Percentiles rank a stretch among this genome's conserved stretches.
phyloP scores from a whole-genome alignment of 106 monocot genomes.

The Gastrodia elata region DNA sequence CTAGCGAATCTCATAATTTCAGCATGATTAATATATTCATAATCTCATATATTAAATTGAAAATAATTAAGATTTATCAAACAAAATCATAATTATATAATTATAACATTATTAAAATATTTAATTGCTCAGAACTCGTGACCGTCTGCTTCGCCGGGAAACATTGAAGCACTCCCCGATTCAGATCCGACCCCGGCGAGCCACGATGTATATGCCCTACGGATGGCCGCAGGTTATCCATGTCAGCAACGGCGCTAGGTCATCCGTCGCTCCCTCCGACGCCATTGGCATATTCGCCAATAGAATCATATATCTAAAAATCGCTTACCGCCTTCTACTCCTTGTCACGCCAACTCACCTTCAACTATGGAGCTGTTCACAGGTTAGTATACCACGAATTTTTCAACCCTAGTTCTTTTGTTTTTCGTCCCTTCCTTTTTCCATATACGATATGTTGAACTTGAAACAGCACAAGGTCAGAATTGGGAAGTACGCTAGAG shows the following conservation, averaged over 20 bases:
- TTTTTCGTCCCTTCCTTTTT: neutral
- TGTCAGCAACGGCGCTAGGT: conserved; percentile 28
- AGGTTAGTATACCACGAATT: conserved; percentile 26
- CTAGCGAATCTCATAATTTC: no score
- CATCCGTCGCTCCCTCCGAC: conserved; percentile 22
- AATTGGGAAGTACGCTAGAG: conserved; percentile 53
- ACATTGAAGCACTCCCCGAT: neutral
- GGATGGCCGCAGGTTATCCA: conserved; percentile 98
- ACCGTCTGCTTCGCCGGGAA: neutral
- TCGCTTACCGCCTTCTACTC: conserved; percentile 55
- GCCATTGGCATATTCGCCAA: neutral
- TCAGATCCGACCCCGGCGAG: neutral
- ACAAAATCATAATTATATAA: no score
- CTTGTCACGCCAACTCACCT: conserved; percentile 63
- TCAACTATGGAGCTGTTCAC: conserved; percentile 85
- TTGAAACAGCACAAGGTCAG: conserved; percentile 72
- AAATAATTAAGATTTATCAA: no score
- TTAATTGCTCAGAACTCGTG: no score
- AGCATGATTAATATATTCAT: no score
- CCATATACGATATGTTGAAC: neutral
- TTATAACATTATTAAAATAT: no score
- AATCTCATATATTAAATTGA: no score
- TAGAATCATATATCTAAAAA: conserved; percentile 59
- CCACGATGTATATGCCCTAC: conserved; percentile 85
- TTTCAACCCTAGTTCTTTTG: neutral